A percentile compares a stretch with the other conserved stretches of the same genome.
Conservation (phyloP, 2,329 filamentous ascomycete species). For the Exophiala sideris region DNA sequence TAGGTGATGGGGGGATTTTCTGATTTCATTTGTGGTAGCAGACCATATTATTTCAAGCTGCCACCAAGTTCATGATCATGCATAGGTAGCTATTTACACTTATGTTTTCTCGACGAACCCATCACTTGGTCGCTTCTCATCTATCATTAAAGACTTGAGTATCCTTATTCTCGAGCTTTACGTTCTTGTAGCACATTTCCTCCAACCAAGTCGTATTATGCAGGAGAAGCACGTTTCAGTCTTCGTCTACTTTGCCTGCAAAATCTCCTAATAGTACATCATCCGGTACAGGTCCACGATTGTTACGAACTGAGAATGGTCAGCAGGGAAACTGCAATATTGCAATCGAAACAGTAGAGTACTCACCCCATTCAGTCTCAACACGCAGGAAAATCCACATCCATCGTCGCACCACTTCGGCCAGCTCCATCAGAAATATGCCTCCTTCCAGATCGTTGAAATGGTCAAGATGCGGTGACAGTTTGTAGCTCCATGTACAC, state of each 20-base stretch:
- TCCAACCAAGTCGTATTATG: no score
- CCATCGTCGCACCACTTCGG: conserved; percentile 87
- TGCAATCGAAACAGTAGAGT: neutral
- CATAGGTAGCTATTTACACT: no score
- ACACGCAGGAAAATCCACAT: conserved; percentile 96
- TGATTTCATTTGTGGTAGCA: no score
- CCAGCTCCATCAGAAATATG: conserved; percentile 79
- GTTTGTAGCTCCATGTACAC: conserved; percentile 87
- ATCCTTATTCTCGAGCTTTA: no score
- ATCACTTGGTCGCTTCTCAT: no score
- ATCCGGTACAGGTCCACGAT: conserved; percentile 56
- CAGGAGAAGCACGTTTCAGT: conserved; percentile 35
- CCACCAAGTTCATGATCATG: no score
- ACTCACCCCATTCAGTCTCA: conserved; percentile 80
- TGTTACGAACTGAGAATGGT: conserved; percentile 47
- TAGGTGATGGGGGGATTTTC: no score
- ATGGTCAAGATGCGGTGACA: conserved; percentile 76
- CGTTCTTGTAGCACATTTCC: no score
- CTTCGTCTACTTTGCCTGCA: conserved; percentile 62
- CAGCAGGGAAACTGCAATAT: conserved; percentile 28
- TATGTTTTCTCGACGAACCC: no score
- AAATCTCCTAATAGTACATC: conserved; percentile 75
- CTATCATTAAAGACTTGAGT: no score
- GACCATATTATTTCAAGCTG: no score
- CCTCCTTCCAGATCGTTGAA: conserved; percentile 83